Evolutionary conservation across 352 stramenopile genomes (phyloP), one percentile per base, ranked within the genome.

Genomic region (Pythium biforme): DNA sequence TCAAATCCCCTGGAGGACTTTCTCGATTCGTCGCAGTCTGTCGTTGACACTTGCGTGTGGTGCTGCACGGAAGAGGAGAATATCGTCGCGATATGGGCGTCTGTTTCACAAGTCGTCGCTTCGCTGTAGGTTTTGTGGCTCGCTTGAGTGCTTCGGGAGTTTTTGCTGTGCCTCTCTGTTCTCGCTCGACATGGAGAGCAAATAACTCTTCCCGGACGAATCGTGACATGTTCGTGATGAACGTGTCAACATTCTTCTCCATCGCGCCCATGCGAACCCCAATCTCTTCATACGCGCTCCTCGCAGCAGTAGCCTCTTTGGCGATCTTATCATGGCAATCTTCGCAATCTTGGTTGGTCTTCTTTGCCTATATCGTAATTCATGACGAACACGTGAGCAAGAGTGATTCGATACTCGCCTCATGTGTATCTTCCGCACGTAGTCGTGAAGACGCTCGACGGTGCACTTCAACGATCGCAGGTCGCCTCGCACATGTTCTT

Each of bases 131-230:
- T 26, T 10, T 22, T 20, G 34, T 11, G 19, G 9, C 19, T 59
- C 14, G 52, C 5, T 39, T 22, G 34, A 23, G 14, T 29, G 14
- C 11, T 25, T 20, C 15, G 12, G 22, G 34, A 11, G 25, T 37
- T n/a, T 41, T 23, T 26, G 33, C 46, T 3, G 48, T 34, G 9
- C 29, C n/a, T 10, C 29, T 49, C 25, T 52, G 17, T 48, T 59
- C 48, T 33, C 26, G 43, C 12, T 68, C 59, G 22, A 62, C n/a
- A 4, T 62, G 29, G 2, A 69, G 26, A 14, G 56, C 50, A 31
- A 70, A 59, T 9, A 70, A 57, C 29, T 68, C 55, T 54, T 66
- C 40, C 8, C 65, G 57, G 14, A 76, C 62, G 20, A 79, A 71
- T 20, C 43, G 46, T 14, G 52, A 66, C 48, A 79, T 69, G 33